Conservation (phyloP, 169 alveolate species). For the Plasmodium relictum region DNA sequence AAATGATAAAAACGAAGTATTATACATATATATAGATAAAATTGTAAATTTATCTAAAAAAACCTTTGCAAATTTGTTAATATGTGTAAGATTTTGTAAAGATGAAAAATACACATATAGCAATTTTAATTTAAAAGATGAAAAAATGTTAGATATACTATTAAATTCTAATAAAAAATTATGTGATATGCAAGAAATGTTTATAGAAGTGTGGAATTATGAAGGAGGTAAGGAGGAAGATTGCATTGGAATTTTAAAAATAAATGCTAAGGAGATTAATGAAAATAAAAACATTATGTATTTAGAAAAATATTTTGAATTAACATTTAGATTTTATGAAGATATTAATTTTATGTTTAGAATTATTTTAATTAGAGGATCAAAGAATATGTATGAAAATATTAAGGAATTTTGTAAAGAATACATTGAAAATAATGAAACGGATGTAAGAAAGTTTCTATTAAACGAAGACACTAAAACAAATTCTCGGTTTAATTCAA, state of each 20-base stretch:
- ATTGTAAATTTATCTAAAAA: constrained; percentile 41
- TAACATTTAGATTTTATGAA: constrained; percentile 30
- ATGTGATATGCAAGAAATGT: constrained; percentile 13
- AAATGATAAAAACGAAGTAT: background rate
- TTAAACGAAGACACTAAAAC: background rate
- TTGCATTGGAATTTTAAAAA: constrained; percentile 47
- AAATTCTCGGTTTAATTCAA: background rate
- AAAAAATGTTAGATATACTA: constrained; percentile 18
- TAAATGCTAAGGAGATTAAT: constrained; percentile 24
- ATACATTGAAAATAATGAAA: constrained; percentile 33
- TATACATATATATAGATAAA: constrained; percentile 38
- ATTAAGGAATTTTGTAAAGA: constrained; percentile 25
- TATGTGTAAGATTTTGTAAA: constrained; percentile 40
- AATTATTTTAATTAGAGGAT: constrained; percentile 40
- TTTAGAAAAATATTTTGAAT: constrained; percentile 53
- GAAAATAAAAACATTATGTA: constrained; percentile 38
- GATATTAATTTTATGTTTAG: constrained; percentile 56
- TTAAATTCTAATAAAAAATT: constrained; percentile 24
- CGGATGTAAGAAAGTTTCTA: background rate
- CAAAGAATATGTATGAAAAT: constrained; percentile 11
- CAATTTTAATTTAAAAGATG: constrained; percentile 18
- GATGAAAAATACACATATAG: constrained; percentile 51
- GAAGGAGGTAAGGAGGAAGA: constrained; percentile 2
- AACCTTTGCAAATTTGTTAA: constrained; percentile 13
- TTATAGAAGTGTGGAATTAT: constrained; percentile 42